phyloP scores from a whole-genome alignment of 208 protist species.

The Trypanosoma platydactyli region DNA sequence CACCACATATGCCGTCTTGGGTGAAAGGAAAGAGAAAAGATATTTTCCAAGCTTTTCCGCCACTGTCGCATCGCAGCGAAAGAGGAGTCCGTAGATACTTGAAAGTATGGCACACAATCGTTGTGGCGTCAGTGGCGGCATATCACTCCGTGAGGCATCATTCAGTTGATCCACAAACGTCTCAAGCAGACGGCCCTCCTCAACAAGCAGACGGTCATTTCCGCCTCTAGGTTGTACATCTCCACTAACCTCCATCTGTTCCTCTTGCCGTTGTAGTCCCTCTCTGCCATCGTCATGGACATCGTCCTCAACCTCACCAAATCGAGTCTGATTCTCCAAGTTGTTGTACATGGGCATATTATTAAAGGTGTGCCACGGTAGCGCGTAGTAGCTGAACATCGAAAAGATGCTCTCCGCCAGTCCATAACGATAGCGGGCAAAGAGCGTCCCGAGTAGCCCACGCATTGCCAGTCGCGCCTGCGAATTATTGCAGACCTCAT shows the following conservation, averaged over 20 bases:
- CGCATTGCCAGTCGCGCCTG: slow-evolving; percentile 31
- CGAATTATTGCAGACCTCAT: slow-evolving; percentile 26
- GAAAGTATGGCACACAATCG: slow-evolving; percentile 37
- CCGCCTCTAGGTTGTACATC: neutral
- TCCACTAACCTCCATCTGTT: neutral
- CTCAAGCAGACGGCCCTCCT: slow-evolving; percentile 27
- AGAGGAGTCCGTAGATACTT: slow-evolving; percentile 37
- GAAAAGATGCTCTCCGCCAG: slow-evolving; percentile 23
- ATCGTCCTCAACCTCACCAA: neutral
- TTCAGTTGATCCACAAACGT: slow-evolving; percentile 30
- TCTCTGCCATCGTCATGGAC: neutral
- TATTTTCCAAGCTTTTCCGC: slow-evolving; percentile 62
- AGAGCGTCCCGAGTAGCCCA: slow-evolving; percentile 40
- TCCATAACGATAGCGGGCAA: slow-evolving; percentile 31
- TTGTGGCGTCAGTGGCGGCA: slow-evolving; percentile 32
- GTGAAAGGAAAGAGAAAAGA: slow-evolving; percentile 63
- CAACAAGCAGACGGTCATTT: slow-evolving; percentile 1
- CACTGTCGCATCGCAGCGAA: slow-evolving; percentile 38
- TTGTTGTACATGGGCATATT: neutral
- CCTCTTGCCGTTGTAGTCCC: neutral
- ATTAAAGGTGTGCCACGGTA: neutral
- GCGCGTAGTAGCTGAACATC: slow-evolving; percentile 24
- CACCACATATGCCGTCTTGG: slow-evolving; percentile 42
- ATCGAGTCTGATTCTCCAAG: neutral
- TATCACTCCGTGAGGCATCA: slow-evolving; percentile 24